These are phyloP conservation scores for Boletus tomentosulus DNA, from an alignment of 768 basidiomycete genomes.

Conservation along the genomic window DNA sequence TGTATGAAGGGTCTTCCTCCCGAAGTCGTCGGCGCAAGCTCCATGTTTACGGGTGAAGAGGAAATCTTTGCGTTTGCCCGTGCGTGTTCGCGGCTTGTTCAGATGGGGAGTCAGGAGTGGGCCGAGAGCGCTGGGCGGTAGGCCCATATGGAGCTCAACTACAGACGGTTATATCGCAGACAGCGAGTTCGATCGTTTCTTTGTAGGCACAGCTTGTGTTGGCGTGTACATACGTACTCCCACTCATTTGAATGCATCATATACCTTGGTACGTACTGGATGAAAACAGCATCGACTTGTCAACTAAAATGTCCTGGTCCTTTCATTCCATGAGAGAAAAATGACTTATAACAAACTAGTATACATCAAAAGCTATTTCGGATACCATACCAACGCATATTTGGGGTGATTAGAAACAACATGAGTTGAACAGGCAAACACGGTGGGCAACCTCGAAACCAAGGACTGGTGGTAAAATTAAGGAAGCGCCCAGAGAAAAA, in stretches of 20 bases:
- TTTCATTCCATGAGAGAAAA: constrained; percentile 2
- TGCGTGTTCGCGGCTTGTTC: constrained; percentile 80
- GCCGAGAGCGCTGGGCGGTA: constrained; percentile 41
- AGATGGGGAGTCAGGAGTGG: constrained; percentile 93
- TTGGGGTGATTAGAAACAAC: constrained; percentile 11
- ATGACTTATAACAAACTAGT: constrained; percentile 12
- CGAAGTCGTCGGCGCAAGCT: constrained; percentile 73
- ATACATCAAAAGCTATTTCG: constrained; percentile 22
- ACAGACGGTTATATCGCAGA: too few relatives aligned
- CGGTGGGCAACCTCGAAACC: neutral
- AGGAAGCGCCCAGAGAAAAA: constrained; percentile 1
- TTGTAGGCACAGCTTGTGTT: neutral
- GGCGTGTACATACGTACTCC: neutral
- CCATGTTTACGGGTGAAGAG: constrained; percentile 95
- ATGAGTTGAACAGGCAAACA: neutral
- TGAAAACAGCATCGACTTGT: neutral
- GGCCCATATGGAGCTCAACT: neutral
- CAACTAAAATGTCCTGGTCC: neutral
- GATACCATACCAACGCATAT: constrained; percentile 19
- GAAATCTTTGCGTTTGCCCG: constrained; percentile 97
- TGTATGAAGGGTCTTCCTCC: constrained; percentile 64
- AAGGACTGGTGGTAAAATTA: neutral
- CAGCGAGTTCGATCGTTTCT: too few relatives aligned
- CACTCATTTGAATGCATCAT: neutral
- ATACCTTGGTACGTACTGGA: neutral